Percentiles rank a stretch among this genome's conserved stretches.
Conservation (phyloP, 2,329 filamentous ascomycete genomes). For the Talaromyces sp. region DNA sequence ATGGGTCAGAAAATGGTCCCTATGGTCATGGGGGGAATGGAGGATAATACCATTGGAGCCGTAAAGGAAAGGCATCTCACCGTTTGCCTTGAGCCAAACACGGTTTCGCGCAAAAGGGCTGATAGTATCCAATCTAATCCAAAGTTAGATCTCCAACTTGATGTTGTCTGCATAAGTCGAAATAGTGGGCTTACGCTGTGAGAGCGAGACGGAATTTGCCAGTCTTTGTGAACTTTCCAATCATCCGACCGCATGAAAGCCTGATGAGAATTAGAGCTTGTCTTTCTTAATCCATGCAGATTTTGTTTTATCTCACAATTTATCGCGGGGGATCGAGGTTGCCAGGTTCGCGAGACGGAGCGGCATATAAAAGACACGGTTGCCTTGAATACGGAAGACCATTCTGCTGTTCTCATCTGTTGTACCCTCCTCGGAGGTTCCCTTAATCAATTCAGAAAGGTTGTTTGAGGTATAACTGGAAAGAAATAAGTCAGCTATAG, state of each 20-base stretch:
- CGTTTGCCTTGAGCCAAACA: conserved; percentile 95
- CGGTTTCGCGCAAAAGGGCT: conserved; percentile 92
- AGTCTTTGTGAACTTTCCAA: conserved; percentile 95
- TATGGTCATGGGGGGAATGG: not conserved
- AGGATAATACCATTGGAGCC: conserved; percentile 58
- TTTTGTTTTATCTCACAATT: conserved; percentile 56
- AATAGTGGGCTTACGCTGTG: conserved; percentile 52
- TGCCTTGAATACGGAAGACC: conserved; percentile 67
- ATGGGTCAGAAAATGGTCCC: not conserved
- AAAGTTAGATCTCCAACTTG: not conserved
- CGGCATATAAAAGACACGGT: conserved; percentile 77
- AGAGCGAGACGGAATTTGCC: conserved; percentile 95
- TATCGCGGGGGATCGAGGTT: conserved; percentile 78
- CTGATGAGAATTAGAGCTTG: not conserved
- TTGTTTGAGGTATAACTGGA: conserved; percentile 82
- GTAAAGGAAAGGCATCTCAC: conserved; percentile 96
- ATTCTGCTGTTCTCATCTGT: conserved; percentile 74
- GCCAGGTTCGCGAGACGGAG: conserved; percentile 89
- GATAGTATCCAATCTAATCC: conserved; percentile 75
- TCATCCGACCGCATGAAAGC: conserved; percentile 17
- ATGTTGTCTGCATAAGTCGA: no score
- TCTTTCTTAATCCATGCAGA: not conserved
- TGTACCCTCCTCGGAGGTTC: conserved; percentile 67
- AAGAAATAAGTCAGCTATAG: no score
- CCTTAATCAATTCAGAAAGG: conserved; percentile 80